These are phyloP conservation scores for Lindgomyces ingoldianus DNA, from an alignment of 495 filamentous ascomycete species.

Conservation along the genomic window DNA sequence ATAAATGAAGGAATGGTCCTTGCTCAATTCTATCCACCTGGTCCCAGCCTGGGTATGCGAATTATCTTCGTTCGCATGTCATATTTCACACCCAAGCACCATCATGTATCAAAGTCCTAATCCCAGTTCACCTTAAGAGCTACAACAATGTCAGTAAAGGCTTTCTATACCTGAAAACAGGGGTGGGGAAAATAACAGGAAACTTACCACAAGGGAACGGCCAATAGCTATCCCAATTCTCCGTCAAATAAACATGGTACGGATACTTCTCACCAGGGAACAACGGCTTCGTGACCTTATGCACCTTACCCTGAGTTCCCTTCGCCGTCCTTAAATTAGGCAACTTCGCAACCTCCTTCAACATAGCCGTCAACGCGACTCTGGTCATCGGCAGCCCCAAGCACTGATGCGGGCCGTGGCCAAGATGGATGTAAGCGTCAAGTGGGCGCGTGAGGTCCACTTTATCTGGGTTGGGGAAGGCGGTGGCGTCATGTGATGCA, in stretches of 20 bases:
- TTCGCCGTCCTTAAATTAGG: slow-evolving; percentile 36
- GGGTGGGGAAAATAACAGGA: no score
- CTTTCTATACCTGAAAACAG: no score
- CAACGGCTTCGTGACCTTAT: slow-evolving; percentile 38
- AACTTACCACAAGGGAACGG: slow-evolving; percentile 47
- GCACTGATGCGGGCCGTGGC: slow-evolving; percentile 41
- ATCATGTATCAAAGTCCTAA: no score
- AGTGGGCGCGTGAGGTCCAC: slow-evolving; percentile 37
- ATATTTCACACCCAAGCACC: no score
- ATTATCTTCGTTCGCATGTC: no score
- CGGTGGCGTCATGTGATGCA: slow-evolving; percentile 39
- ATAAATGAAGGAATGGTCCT: no score
- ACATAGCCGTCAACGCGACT: slow-evolving; percentile 44
- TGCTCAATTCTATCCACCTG: no score
- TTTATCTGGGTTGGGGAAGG: slow-evolving; percentile 41
- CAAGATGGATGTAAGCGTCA: slow-evolving; percentile 44
- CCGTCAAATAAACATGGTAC: slow-evolving; percentile 45
- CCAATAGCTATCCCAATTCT: slow-evolving; percentile 43
- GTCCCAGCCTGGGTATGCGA: no score
- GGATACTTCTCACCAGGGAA: slow-evolving; percentile 9
- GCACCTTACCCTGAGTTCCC: slow-evolving; percentile 42
- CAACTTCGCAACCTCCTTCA: slow-evolving; percentile 41
- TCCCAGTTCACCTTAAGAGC: no score
- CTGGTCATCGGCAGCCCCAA: slow-evolving; percentile 42
- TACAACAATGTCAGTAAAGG: no score